These are phyloP conservation scores for Parastagonospora nodorum DNA, from an alignment of 2,329 filamentous ascomycete genomes.

Conservation along the genomic window DNA sequence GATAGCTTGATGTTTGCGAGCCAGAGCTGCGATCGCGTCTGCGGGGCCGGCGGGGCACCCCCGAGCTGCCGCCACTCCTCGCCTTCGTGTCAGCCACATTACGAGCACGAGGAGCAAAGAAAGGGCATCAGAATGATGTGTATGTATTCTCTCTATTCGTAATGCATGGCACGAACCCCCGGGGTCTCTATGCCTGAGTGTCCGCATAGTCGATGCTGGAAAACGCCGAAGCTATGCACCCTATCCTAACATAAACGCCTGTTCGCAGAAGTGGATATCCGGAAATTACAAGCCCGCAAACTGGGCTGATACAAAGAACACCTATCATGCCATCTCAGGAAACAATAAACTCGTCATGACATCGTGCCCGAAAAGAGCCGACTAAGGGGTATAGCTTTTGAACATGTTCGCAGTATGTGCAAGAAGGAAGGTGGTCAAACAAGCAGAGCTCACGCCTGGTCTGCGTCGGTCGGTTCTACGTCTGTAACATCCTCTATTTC, in stretches of 20 bases:
- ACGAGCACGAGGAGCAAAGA: not conserved
- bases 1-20: constrained; percentile 2
- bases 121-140: not conserved
- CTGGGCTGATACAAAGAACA: constrained; percentile 2
- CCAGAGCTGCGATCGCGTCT: constrained; percentile 1
- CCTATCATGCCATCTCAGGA: constrained; percentile 7
- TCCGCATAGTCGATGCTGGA: constrained; percentile 9
- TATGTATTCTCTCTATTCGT: constrained; percentile 1
- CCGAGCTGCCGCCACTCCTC: not conserved
- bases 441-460: constrained; percentile 23
- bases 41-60: constrained; percentile 2
- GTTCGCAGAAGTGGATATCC: constrained; percentile 12
- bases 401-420: constrained; percentile 30
- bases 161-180: not conserved
- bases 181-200: constrained; percentile 1
- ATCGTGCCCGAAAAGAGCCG: constrained; percentile 17
- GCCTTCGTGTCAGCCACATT: not conserved
- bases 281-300: constrained; percentile 7
- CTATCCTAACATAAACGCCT: constrained; percentile 17
- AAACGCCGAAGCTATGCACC: constrained; percentile 36
- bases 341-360: constrained; percentile 15
- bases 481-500: constrained; percentile 44
- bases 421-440: constrained; percentile 10
- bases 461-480: constrained; percentile 36
- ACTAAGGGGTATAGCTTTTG: constrained; percentile 39